A percentile compares a stretch with the other conserved stretches of the same genome.
Conservation (phyloP, 2,329 filamentous ascomycete species). For the Sclerotinia glacialis region DNA sequence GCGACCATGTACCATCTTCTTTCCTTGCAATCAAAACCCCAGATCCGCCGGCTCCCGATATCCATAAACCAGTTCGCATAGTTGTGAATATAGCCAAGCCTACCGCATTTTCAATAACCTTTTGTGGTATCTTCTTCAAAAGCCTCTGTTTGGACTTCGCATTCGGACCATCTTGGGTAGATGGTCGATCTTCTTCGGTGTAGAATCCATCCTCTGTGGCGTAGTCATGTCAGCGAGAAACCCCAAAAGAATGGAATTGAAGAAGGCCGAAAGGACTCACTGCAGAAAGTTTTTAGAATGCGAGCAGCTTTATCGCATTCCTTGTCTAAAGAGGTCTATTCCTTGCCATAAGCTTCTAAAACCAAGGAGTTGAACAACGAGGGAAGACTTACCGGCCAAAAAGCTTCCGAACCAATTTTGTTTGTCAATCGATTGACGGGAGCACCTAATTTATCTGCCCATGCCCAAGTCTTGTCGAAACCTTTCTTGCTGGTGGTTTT, state of each 20-base stretch:
- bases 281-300: conserved; percentile 87
- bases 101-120: conserved; percentile 84
- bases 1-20: conserved; percentile 86
- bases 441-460: conserved; percentile 63
- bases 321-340: conserved; percentile 66
- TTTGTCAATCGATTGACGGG: conserved; percentile 81
- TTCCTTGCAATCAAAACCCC: conserved; percentile 79
- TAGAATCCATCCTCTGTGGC: conserved; percentile 65
- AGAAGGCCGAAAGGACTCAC: conserved; percentile 48
- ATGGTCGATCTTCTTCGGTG: conserved; percentile 46
- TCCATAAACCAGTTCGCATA: conserved; percentile 89
- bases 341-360: background rate
- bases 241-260: conserved; percentile 13
- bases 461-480: conserved; percentile 71
- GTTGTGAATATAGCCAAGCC: conserved; percentile 93
- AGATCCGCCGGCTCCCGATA: conserved; percentile 86
- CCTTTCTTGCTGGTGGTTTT: conserved; percentile 59
- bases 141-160: conserved; percentile 54
- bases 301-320: conserved; percentile 89
- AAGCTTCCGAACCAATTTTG: conserved; percentile 75
- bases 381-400: conserved; percentile 58
- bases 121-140: conserved; percentile 77
- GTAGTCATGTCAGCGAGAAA: conserved; percentile 15
- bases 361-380: background rate
- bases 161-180: conserved; percentile 39